Base-by-base conservation (phyloP, 768 basidiomycete genomes). In the Trametes gibbosa region DNA sequence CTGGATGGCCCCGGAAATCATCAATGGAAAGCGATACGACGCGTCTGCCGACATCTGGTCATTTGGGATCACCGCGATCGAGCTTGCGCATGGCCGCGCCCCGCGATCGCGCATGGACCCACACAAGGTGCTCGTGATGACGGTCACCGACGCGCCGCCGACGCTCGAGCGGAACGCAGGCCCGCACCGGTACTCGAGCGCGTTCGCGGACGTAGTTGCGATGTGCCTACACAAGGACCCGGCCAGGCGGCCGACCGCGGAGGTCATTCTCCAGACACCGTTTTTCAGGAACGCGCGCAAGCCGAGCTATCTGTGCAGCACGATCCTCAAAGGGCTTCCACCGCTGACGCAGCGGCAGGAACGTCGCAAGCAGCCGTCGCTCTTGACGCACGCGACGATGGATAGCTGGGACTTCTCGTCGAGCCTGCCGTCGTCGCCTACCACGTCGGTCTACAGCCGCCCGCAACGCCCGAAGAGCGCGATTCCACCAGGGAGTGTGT, bases 1-100 rank as follows among this genome's bases (percentile, higher is more conserved):
- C 70, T 97, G 92, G 92, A 98, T 97, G 95, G 92, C 95, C 0
- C 95, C 95, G 1, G 95, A 98, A 66, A 81, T 97, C 23, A 90
- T 98, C 47, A 82, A 89, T 64, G 90, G 93, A 50, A 82, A 82
- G 64, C 83, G 84, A 55, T 96, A 95, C 70, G 93, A 95, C 69
- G 81, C 85, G 13, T 83, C 86, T 63, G 92, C 92, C 19, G 95
- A 98, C 69, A 95, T 98, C 58, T 98, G 95, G 94, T 94, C 91
- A 58, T 90, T 97, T 70, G 95, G 92, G 13, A 95, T 98, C 58
- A 96, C 94, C n/a, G 89, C 94, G 16, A 75, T 97, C 46, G 95
- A 97, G 70, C 78, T 98, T 32, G 81, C 91, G 0, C 87, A 92
- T 67, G 95, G 95, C 0, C 84, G 87, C 5, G 91, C 94, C 1